These are phyloP conservation scores for Oldenlandia corymbosa DNA, from an alignment of 257 asterid genomes.

Conservation along the genomic window DNA sequence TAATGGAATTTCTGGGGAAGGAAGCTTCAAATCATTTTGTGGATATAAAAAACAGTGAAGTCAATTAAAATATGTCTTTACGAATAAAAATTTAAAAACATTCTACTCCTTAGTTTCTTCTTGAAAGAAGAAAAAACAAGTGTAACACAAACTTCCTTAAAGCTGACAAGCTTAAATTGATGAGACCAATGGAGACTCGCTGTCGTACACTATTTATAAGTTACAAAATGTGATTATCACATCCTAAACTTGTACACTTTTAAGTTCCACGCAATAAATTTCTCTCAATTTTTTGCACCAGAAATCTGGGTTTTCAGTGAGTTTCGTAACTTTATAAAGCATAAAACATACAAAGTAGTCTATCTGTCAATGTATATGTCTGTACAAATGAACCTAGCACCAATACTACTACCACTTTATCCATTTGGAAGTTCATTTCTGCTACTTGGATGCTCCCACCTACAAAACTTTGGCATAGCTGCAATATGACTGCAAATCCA, in stretches of 20 bases:
- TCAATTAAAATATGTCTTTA: too few species aligned
- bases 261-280: neutral
- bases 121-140: too few species aligned
- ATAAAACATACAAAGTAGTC: too few species aligned
- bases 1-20: too few species aligned
- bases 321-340: neutral
- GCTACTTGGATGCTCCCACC: neutral
- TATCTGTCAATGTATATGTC: neutral
- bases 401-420: neutral
- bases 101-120: too few species aligned
- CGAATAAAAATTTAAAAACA: too few species aligned
- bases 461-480: neutral
- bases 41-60: too few species aligned
- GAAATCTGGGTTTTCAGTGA: neutral
- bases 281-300: neutral
- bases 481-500: neutral
- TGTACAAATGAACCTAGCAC: neutral
- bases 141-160: too few species aligned
- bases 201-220: too few species aligned
- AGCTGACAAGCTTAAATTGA: too few species aligned
- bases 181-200: too few species aligned
- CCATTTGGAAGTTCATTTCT: neutral
- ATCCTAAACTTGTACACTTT: neutral
- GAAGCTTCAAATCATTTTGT: neutral
- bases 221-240: neutral